Conservation (phyloP, 2,329 filamentous ascomycete genomes). For the Fonsecaea multimorphosa region DNA sequence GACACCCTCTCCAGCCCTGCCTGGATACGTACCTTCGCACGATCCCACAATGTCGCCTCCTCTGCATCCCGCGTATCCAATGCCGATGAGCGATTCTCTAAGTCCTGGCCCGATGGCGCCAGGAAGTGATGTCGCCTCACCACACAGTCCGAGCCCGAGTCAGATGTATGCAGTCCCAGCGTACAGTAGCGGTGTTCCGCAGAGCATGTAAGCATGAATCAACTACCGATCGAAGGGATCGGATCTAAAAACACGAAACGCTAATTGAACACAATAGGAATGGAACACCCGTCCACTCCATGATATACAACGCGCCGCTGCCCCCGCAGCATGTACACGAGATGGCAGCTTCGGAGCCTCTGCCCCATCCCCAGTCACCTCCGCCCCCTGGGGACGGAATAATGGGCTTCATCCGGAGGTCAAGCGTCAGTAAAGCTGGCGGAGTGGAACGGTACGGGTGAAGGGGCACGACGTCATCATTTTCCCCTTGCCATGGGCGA, state of each 20-base stretch:
- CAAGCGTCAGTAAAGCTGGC: constrained; percentile 21
- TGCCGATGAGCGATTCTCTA: constrained; percentile 23
- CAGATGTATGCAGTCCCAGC: constrained; percentile 25
- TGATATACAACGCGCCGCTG: constrained; percentile 10
- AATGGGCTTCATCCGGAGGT: constrained; percentile 28
- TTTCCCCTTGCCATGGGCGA: background rate
- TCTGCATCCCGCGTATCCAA: constrained; percentile 18
- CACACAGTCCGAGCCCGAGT: constrained; percentile 24
- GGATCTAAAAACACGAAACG: background rate
- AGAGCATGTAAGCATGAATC: constrained; percentile 25
- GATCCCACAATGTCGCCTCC: constrained; percentile 27
- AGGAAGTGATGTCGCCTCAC: constrained; percentile 7
- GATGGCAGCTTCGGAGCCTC: constrained; percentile 24
- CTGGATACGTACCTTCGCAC: constrained; percentile 29
- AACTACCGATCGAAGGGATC: background rate
- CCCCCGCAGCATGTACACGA: constrained; percentile 23
- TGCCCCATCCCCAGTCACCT: background rate
- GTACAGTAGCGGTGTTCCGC: constrained; percentile 17
- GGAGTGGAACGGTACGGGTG: constrained; percentile 34
- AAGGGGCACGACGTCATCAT: background rate
- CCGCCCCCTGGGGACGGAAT: constrained; percentile 13
- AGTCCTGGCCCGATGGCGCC: constrained; percentile 9
- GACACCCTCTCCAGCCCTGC: constrained; percentile 23
- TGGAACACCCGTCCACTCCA: constrained; percentile 17
- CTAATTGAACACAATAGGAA: constrained; percentile 3